These are phyloP conservation scores for Dioscorea cayenensis DNA, from an alignment of 116 monocot genomes.

Conservation along the genomic window DNA sequence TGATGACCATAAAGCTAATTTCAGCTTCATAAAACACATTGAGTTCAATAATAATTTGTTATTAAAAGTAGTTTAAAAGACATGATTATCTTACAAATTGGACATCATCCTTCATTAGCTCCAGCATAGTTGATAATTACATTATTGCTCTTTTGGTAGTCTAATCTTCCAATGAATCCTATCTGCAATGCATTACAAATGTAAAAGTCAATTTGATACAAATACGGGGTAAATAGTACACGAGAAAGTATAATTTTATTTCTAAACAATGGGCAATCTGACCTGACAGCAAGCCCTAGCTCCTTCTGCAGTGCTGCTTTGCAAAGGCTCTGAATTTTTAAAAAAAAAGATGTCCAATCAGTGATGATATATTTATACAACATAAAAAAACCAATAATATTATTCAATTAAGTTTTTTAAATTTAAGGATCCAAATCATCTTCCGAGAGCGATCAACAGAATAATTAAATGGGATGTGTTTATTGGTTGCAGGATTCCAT, in stretches of 20 bases:
- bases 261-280: constrained; percentile 64
- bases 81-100: constrained; percentile 2
- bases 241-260: neutral
- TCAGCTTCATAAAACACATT: no score
- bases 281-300: constrained; percentile 49
- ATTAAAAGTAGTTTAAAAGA: neutral
- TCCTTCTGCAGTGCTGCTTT: constrained; percentile 86
- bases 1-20: neutral
- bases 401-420: neutral
- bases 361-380: neutral
- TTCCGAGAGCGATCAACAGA: constrained; percentile 65
- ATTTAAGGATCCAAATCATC: constrained; percentile 16
- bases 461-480: constrained; percentile 68
- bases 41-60: neutral
- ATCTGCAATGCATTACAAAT: neutral
- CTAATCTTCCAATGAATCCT: constrained; percentile 4
- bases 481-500: constrained; percentile 81
- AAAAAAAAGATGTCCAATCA: neutral
- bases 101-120: neutral
- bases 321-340: constrained; percentile 55
- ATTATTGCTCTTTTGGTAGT: constrained; percentile 9
- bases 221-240: neutral
- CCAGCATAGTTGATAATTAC: constrained; percentile 2
- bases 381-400: neutral
- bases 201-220: neutral